Percentiles rank a stretch among this genome's conserved stretches.
Conservation (phyloP, 2,329 filamentous ascomycete genomes). For the Xylogone sp. region DNA sequence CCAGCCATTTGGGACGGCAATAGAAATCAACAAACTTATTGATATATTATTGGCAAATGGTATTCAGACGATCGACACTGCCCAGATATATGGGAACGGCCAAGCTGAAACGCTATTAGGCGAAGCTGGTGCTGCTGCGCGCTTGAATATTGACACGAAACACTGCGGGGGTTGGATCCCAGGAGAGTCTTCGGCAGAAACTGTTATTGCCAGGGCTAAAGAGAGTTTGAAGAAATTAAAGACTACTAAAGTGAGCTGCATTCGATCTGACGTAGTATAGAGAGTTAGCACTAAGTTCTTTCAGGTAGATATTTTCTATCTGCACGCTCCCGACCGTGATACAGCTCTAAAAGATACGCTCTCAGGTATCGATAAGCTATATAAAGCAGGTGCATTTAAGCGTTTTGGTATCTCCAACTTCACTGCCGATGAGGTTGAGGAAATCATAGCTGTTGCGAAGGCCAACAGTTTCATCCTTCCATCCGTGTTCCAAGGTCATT, state of each 20-base stretch:
- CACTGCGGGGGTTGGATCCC: neutral
- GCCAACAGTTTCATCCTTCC: no score
- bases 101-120: neutral
- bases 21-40: neutral
- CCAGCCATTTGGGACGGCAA: neutral
- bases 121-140: neutral
- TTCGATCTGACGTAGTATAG: no score
- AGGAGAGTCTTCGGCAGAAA: neutral
- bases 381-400: no score
- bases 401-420: no score
- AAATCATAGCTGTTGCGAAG: no score
- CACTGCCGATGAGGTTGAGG: no score
- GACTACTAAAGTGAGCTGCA: neutral
- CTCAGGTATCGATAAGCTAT: no score
- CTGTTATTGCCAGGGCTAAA: neutral
- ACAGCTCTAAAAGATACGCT: no score
- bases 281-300: no score
- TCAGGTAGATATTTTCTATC: no score
- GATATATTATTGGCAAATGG: neutral
- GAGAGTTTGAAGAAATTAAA: neutral
- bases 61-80: neutral
- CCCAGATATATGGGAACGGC: neutral
- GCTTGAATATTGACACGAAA: neutral
- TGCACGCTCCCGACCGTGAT: no score
- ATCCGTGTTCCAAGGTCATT: no score